These are phyloP conservation scores for Leishmania guyanensis DNA, from an alignment of 208 protist species.

Conservation along the genomic window DNA sequence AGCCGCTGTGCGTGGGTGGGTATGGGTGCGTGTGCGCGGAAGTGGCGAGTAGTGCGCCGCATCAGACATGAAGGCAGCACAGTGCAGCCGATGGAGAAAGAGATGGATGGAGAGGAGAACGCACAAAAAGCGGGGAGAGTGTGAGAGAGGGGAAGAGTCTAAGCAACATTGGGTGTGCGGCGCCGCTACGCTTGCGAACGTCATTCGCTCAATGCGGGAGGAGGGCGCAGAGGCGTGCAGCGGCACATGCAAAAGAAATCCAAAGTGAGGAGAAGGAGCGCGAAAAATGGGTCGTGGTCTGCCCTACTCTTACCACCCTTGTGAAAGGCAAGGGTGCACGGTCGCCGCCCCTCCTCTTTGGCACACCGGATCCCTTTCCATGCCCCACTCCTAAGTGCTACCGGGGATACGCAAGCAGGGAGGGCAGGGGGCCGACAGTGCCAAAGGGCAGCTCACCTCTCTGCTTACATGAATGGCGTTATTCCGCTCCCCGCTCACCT, in stretches of 20 bases:
- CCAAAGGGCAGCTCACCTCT: neutral
- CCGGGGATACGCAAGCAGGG: neutral
- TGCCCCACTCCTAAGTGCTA: neutral
- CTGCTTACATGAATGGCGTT: neutral
- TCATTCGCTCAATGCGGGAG: neutral
- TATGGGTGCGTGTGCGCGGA: neutral
- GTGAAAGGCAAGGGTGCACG: neutral
- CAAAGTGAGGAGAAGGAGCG: neutral
- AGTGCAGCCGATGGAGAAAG: neutral
- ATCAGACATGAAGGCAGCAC: neutral
- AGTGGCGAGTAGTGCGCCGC: neutral
- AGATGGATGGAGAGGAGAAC: neutral
- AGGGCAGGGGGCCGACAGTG: neutral
- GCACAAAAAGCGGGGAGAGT: neutral
- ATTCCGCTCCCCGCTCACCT: neutral
- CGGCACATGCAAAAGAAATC: neutral
- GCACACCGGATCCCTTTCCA: neutral
- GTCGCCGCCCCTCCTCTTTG: neutral
- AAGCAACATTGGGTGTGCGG: neutral
- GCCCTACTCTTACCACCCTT: neutral
- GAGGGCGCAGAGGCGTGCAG: neutral
- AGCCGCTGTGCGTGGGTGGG: neutral
- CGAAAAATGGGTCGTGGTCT: neutral
- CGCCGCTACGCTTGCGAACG: no score
- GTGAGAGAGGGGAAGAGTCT: neutral